Evolutionary conservation across 495 filamentous ascomycete genomes (phyloP), one percentile per base, ranked within the genome.

Genomic region (Neurospora tetrasperma): DNA sequence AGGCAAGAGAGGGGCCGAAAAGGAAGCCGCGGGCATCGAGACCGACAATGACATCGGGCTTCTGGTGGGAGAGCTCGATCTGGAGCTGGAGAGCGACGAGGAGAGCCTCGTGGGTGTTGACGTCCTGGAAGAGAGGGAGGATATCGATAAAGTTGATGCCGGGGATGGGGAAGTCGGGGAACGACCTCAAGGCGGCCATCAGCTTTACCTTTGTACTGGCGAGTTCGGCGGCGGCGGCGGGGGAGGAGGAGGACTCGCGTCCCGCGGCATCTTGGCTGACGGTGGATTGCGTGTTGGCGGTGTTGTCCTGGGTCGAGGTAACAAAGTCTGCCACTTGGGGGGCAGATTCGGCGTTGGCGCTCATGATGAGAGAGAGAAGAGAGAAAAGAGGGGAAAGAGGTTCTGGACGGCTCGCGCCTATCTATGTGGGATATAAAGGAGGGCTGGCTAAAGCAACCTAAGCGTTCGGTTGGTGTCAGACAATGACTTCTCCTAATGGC

Each of bases 81-180:
- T 97, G 92, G 75, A 98, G 87, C 81, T 97, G 93, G 73, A 98
- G 90, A 27, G 93, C 95, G 76, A 90, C 90, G 77, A 98, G 84
- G 38, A 99, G 90, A 38, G 89, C 85, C 71, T 86, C 85, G 83
- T 98, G 96, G 70, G 94, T 83, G 38, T 81, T 78, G n/a, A 89
- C 88, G 76, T 93, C 86, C 81, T 91, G 90, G 86, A 99, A 99
- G 76, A 99, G 90, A 42, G 96, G 96, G 73, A 99, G 89, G 84
- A 99, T 98, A 83, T 99, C 96, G 87, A 98, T 93, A 83, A 99
- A 99, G 72, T 97, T 87, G 80, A 99, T 94, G 80, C 96, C 96
- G 7, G 92, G 91, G 69, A 91, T 90, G 42, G 96, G 96, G 84
- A 99, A 98, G 86, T 99, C 94, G 73, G 92, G 91, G 84, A 92